Conservation (phyloP, 164 flowering plant genomes). For the Kingdonia uniflora region DNA sequence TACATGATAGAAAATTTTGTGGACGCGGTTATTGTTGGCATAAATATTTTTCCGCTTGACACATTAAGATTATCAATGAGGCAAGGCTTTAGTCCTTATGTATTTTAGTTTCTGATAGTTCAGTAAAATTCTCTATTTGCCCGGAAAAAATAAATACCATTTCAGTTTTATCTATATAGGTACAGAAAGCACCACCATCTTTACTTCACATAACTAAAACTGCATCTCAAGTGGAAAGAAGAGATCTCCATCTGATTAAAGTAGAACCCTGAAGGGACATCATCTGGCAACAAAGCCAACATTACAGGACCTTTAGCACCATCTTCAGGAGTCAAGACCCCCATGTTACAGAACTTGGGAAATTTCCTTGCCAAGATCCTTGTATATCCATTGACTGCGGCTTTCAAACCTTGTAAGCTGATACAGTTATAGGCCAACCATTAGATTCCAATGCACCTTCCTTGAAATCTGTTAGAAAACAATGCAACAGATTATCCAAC, state of each 20-base stretch:
- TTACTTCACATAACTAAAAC: too few relatives aligned
- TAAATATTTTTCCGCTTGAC: too few relatives aligned
- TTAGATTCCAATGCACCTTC: constrained; percentile 17
- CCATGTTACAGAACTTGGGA: constrained; percentile 1
- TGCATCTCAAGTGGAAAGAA: not conserved
- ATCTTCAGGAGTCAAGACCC: constrained; percentile 7
- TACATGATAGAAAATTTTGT: too few relatives aligned
- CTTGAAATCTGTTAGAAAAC: constrained; percentile 23
- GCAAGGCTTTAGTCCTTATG: too few relatives aligned
- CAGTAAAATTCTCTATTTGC: too few relatives aligned
- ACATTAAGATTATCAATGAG: too few relatives aligned
- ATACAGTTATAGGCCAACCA: constrained; percentile 24
- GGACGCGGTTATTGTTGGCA: too few relatives aligned
- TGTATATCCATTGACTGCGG: constrained; percentile 16
- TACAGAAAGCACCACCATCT: too few relatives aligned
- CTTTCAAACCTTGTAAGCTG: constrained; percentile 19
- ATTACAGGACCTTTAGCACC: constrained; percentile 11
- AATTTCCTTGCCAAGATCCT: constrained; percentile 16
- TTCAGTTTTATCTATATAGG: too few relatives aligned
- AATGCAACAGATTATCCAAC: constrained; percentile 24
- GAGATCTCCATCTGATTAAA: constrained; percentile 9
- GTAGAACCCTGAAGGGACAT: constrained; percentile 8
- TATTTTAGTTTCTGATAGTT: too few relatives aligned
- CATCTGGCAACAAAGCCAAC: constrained; percentile 7
- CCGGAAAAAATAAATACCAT: too few relatives aligned